These are phyloP conservation scores for Jatropha multifida DNA, from an alignment of 441 rosid genomes.

Conservation along the genomic window DNA sequence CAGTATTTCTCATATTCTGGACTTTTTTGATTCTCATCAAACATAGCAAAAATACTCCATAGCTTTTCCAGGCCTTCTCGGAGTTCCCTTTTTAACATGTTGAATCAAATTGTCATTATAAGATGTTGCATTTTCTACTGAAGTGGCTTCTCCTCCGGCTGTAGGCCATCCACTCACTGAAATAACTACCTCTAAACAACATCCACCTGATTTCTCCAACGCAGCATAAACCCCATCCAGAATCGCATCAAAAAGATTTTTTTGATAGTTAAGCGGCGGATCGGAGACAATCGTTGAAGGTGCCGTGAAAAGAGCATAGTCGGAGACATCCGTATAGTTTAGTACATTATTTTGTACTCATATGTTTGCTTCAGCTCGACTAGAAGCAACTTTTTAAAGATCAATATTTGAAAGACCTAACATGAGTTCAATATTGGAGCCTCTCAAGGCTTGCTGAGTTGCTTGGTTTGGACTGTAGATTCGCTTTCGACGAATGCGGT, in stretches of 20 bases:
- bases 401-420: conserved; percentile 18
- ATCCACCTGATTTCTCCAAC: conserved; percentile 47
- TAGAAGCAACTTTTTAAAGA: conserved; percentile 38
- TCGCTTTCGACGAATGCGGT: conserved; percentile 30
- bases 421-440: conserved; percentile 25
- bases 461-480: conserved; percentile 21
- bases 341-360: conserved; percentile 50
- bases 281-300: conserved; percentile 24
- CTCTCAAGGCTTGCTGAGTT: conserved; percentile 28
- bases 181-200: conserved; percentile 37
- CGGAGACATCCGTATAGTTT: conserved; percentile 19
- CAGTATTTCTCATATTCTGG: conserved; percentile 44
- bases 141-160: conserved; percentile 27
- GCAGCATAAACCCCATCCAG: conserved; percentile 52
- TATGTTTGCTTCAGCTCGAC: conserved; percentile 37
- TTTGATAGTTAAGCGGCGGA: conserved; percentile 28
- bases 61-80: conserved; percentile 36
- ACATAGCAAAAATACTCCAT: conserved; percentile 65
- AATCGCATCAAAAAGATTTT: conserved; percentile 51
- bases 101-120: conserved; percentile 43
- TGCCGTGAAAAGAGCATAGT: conserved; percentile 33
- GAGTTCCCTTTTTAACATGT: conserved; percentile 45
- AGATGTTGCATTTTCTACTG: conserved; percentile 35
- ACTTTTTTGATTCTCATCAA: conserved; percentile 42
- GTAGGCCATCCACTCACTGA: conserved; percentile 57